phyloP scores from a whole-genome alignment of 805 yeast species.

The Candida xyloterini region DNA sequence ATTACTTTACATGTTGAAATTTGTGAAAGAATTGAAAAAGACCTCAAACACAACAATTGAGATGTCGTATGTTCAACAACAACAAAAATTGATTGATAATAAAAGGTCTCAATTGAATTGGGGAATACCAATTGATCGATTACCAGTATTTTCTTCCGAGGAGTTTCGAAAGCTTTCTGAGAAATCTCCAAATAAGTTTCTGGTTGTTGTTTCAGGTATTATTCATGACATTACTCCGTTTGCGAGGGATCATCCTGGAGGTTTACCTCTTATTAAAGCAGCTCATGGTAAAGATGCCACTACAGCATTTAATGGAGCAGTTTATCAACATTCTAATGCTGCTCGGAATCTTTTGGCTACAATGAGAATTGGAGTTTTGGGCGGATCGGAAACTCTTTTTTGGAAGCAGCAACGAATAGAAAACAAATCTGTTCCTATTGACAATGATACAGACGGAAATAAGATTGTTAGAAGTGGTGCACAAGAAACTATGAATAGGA shows the following conservation, averaged over 20 bases:
- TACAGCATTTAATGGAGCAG: constrained; percentile 92
- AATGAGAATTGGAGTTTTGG: constrained; percentile 88
- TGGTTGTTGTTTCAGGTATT: constrained; percentile 84
- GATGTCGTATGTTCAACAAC: constrained; percentile 73
- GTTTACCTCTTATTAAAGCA: constrained; percentile 69
- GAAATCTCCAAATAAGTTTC: constrained; percentile 37
- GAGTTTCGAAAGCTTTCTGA: constrained; percentile 42
- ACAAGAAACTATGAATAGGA: constrained; percentile 46
- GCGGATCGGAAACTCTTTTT: constrained; percentile 76
- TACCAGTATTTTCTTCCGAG: constrained; percentile 60
- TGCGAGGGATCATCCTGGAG: constrained; percentile 93
- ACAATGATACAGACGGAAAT: constrained; percentile 51
- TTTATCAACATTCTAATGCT: constrained; percentile 88
- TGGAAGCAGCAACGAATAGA: constrained; percentile 72
- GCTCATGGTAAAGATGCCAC: constrained; percentile 94
- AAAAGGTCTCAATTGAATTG: constrained; percentile 79
- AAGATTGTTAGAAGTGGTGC: constrained; percentile 58
- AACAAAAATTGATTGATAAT: constrained; percentile 74
- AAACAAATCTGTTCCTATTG: constrained; percentile 61
- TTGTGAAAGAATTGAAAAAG: constrained; percentile 55
- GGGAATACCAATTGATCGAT: constrained; percentile 90
- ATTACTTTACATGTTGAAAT: constrained; percentile 47
- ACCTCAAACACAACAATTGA: constrained; percentile 61
- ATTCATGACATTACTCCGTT: constrained; percentile 93
- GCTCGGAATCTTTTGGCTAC: constrained; percentile 89